These are phyloP conservation scores for Cornus controversa DNA, from an alignment of 148 eudicot genomes.

Conservation along the genomic window DNA sequence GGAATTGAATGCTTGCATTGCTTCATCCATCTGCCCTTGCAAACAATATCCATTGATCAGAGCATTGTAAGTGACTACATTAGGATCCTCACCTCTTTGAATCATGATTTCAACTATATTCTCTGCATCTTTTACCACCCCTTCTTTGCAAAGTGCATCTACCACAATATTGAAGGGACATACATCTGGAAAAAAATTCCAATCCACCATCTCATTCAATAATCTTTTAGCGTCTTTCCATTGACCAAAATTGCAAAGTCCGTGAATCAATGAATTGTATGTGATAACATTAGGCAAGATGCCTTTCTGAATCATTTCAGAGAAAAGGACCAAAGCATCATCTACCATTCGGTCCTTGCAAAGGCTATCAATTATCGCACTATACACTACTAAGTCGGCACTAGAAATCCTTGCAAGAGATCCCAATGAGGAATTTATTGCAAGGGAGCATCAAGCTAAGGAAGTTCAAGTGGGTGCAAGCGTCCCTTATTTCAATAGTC, in stretches of 20 bases:
- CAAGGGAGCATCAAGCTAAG: no score
- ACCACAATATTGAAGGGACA: no score
- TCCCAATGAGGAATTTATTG: no score
- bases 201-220: constrained; percentile 6
- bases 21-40: constrained; percentile 7
- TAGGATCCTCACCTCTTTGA: constrained; percentile 2
- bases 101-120: constrained; percentile 9
- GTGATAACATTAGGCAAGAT: not conserved
- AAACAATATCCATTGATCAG: constrained; percentile 17
- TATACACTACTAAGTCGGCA: not conserved
- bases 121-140: constrained; percentile 5
- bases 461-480: no score
- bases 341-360: constrained; percentile 6
- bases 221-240: constrained; percentile 2
- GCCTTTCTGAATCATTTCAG: constrained; percentile 1
- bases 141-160: no score
- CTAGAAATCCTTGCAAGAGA: not conserved
- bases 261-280: constrained; percentile 7
- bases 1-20: no score
- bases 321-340: not conserved
- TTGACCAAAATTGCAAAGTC: constrained; percentile 5
- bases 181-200: not conserved
- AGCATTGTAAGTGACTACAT: not conserved
- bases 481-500: no score
- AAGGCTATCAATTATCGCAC: constrained; percentile 7